Evolutionary conservation across 2,329 filamentous ascomycete species (phyloP).

Genomic region (Hypoxylon sp.): DNA sequence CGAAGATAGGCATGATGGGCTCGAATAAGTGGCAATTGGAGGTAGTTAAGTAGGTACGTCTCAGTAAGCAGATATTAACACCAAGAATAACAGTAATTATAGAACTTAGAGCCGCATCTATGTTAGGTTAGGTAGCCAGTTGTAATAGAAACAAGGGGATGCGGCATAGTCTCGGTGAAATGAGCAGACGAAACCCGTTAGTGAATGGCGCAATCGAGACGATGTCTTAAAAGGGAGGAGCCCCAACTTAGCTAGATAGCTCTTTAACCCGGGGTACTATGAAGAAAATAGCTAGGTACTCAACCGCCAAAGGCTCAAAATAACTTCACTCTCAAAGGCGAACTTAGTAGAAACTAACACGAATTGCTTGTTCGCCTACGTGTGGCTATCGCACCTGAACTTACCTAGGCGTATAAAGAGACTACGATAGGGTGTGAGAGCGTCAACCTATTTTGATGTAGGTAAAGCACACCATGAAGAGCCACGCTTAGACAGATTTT

Average conservation of each 20-base stretch:
- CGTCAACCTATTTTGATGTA: not conserved
- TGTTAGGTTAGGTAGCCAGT: too few relatives aligned
- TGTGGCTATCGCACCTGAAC: not conserved
- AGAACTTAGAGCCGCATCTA: conserved; percentile 25
- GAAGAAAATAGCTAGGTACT: too few relatives aligned
- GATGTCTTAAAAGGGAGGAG: conserved; percentile 18
- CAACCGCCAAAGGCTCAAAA: not conserved
- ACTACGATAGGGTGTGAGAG: not conserved
- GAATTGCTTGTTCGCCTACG: too few relatives aligned
- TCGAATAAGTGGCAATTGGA: conserved; percentile 2
- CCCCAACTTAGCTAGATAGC: conserved; percentile 1
- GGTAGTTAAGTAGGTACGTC: not conserved
- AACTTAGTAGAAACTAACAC: not conserved
- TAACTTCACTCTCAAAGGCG: not conserved
- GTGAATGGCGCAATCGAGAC: conserved; percentile 37
- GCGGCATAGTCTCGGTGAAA: conserved; percentile 37
- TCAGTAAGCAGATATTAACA: conserved; percentile 3
- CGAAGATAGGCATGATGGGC: not conserved
- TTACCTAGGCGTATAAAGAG: not conserved
- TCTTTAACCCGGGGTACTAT: conserved; percentile 22
- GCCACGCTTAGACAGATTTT: not conserved
- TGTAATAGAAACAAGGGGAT: not conserved
- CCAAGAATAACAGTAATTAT: conserved; percentile 4
- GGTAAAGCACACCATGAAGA: not conserved
- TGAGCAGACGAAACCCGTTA: conserved; percentile 27